A percentile compares a stretch with the other conserved stretches of the same genome.
Evolutionary conservation across 2,329 filamentous ascomycete species (phyloP).

Genomic region (Chaetomium sp.): DNA sequence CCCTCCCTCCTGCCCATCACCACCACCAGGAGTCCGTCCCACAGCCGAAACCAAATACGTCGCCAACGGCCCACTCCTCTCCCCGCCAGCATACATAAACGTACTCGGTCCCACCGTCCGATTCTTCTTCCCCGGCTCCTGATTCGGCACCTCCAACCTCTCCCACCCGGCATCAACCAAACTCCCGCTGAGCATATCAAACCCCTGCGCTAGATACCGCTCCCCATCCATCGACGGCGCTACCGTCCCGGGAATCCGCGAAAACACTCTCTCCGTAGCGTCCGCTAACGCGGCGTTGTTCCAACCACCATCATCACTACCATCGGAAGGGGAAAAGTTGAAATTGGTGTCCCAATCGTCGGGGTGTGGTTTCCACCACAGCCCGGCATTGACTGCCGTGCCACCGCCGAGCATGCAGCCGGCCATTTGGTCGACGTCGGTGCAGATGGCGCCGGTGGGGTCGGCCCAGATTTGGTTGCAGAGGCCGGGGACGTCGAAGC

Average conservation of each 20-base stretch:
- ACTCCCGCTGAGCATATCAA: slow-evolving; percentile 53
- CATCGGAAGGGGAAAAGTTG: slow-evolving; percentile 32
- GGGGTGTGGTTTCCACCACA: slow-evolving; percentile 48
- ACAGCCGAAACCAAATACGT: slow-evolving; percentile 51
- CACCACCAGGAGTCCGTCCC: slow-evolving; percentile 29
- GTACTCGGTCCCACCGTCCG: slow-evolving; percentile 55
- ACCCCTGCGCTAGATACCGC: slow-evolving; percentile 59
- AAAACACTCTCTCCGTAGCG: slow-evolving; percentile 58
- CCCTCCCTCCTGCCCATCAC: too few species aligned
- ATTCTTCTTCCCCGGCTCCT: slow-evolving; percentile 57
- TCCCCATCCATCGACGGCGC: slow-evolving; percentile 59
- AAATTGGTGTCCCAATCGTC: slow-evolving; percentile 66
- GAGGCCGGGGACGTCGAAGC: slow-evolving; percentile 65
- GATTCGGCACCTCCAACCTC: slow-evolving; percentile 50
- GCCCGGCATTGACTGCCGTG: slow-evolving; percentile 58
- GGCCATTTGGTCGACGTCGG: slow-evolving; percentile 65
- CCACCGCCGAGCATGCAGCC: slow-evolving; percentile 65
- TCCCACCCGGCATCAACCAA: slow-evolving; percentile 56
- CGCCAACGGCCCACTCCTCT: slow-evolving; percentile 62
- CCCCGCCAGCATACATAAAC: slow-evolving; percentile 61
- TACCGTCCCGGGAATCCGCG: slow-evolving; percentile 61
- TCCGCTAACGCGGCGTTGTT: slow-evolving; percentile 54
- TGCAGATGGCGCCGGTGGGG: slow-evolving; percentile 57
- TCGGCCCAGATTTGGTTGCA: slow-evolving; percentile 65
- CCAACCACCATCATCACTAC: slow-evolving; percentile 46